These are phyloP conservation scores for Coccinonectria pachysandricola DNA, from an alignment of 2,329 filamentous ascomycete species.

Conservation along the genomic window DNA sequence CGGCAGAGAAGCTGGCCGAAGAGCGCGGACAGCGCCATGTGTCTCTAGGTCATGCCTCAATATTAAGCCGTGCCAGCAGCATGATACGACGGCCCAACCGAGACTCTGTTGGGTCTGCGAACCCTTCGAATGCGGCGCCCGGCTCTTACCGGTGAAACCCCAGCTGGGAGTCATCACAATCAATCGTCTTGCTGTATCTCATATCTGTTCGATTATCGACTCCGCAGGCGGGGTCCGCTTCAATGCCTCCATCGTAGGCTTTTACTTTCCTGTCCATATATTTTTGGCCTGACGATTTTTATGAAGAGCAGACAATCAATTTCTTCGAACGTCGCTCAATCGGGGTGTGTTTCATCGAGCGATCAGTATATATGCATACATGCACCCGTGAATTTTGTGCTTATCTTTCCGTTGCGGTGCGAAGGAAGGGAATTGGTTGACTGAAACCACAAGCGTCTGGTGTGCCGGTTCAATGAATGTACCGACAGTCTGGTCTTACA, in stretches of 20 bases:
- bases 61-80: conserved; percentile 36
- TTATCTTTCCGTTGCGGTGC: too few relatives aligned
- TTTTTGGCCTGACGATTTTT: conserved; percentile 15
- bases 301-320: conserved; percentile 10
- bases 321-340: conserved; percentile 5
- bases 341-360: conserved; percentile 12
- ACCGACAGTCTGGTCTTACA: too few relatives aligned
- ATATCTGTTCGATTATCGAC: conserved; percentile 19
- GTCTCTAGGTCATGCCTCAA: conserved; percentile 31
- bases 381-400: too few relatives aligned
- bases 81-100: conserved; percentile 33
- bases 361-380: conserved; percentile 4
- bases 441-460: too few relatives aligned
- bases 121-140: conserved; percentile 30
- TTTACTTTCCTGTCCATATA: conserved; percentile 7
- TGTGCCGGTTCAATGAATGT: too few relatives aligned
- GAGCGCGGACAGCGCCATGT: conserved; percentile 28
- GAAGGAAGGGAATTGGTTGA: too few relatives aligned
- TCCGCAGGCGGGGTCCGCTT: conserved; percentile 23
- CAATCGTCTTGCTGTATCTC: too few relatives aligned
- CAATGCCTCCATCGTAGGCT: conserved; percentile 16
- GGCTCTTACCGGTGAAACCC: conserved; percentile 39
- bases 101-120: conserved; percentile 26
- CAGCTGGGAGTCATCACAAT: too few relatives aligned
- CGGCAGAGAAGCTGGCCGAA: conserved; percentile 14